A percentile compares a stretch with the other conserved stretches of the same genome.
Evolutionary conservation across 2,329 filamentous ascomycete species (phyloP).

Genomic region (Hypoxylon sp.): DNA sequence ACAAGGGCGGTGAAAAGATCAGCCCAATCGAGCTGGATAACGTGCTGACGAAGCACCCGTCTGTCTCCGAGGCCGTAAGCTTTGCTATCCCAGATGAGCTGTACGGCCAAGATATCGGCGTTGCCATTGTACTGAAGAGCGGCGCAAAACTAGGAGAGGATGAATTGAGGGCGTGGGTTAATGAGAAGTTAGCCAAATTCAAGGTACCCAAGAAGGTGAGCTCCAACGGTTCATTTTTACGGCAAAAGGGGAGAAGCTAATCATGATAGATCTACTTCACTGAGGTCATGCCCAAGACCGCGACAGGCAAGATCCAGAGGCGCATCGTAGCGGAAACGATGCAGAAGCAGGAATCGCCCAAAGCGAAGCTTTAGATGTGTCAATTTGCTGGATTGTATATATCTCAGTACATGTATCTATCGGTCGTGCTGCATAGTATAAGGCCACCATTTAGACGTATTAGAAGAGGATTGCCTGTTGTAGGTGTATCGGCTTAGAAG

Average conservation of each 20-base stretch:
- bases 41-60: constrained; percentile 79
- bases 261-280: constrained; percentile 79
- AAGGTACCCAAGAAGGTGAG: constrained; percentile 86
- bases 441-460: constrained; percentile 6
- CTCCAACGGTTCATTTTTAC: constrained; percentile 17
- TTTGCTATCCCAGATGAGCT: constrained; percentile 87
- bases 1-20: constrained; percentile 92
- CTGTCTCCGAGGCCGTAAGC: constrained; percentile 83
- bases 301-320: constrained; percentile 91
- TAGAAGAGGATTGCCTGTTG: constrained; percentile 2
- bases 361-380: constrained; percentile 66
- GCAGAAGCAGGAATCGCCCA: constrained; percentile 75
- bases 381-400: constrained; percentile 7
- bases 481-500: constrained; percentile 13
- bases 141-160: constrained; percentile 69
- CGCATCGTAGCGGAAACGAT: constrained; percentile 89
- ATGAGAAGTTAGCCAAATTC: constrained; percentile 81
- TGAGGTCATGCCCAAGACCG: constrained; percentile 88
- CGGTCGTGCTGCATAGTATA: constrained; percentile 6
- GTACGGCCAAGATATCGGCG: constrained; percentile 85
- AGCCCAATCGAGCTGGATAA: constrained; percentile 91
- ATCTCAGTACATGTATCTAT: constrained; percentile 12
- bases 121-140: constrained; percentile 81
- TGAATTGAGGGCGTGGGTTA: constrained; percentile 78
- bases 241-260: constrained; percentile 16